Conservation (phyloP, 345 rosid genomes). For the Erucastrum elatum region DNA sequence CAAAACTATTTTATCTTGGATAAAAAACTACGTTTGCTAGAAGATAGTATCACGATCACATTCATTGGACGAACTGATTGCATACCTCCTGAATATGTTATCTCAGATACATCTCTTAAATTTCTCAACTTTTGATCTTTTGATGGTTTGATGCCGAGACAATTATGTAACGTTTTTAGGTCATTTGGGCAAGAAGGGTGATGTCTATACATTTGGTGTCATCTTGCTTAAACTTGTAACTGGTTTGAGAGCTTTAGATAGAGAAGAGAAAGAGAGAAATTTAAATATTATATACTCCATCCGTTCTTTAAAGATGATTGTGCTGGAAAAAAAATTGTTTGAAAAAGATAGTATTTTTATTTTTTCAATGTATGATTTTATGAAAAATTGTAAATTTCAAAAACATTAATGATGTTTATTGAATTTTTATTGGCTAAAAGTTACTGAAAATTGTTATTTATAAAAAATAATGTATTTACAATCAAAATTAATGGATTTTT, state of each 20-base stretch:
- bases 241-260: slow-evolving; percentile 19
- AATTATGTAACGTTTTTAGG: slow-evolving; percentile 6
- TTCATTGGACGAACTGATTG: slow-evolving; percentile 11
- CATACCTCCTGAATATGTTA: slow-evolving; percentile 21
- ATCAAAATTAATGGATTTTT: too few relatives aligned
- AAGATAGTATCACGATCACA: not conserved
- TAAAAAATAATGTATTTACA: too few relatives aligned
- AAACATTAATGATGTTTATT: too few relatives aligned
- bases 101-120: too few relatives aligned
- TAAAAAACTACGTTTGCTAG: slow-evolving; percentile 10
- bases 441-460: too few relatives aligned
- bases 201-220: slow-evolving; percentile 33
- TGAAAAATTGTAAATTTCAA: too few relatives aligned
- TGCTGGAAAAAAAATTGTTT: too few relatives aligned
- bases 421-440: too few relatives aligned
- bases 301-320: too few relatives aligned
- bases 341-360: too few relatives aligned
- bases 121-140: not conserved
- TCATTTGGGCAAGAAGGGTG: slow-evolving; percentile 2
- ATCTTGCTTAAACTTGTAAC: slow-evolving; percentile 23
- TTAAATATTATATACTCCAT: too few relatives aligned
- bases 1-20: slow-evolving; percentile 14
- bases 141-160: not conserved
- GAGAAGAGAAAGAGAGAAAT: not conserved
- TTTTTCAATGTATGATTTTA: too few relatives aligned